Conservation (phyloP, 2,329 filamentous ascomycete genomes). For the Kalmusia sp. region DNA sequence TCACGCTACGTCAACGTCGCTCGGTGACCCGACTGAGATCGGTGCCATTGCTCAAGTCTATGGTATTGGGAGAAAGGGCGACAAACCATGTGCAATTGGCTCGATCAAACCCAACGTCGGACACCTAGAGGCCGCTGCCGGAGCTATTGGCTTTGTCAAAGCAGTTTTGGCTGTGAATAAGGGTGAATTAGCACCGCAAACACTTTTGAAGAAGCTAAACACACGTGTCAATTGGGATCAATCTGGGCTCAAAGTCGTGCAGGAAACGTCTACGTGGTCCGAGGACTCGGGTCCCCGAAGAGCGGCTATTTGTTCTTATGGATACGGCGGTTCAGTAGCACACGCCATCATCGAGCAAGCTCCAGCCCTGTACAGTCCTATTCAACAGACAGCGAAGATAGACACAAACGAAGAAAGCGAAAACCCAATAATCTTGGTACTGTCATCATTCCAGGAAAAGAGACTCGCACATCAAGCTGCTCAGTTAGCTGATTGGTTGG, state of each 20-base stretch:
- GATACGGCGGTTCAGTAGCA: conserved; percentile 52
- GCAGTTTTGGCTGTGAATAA: conserved; percentile 49
- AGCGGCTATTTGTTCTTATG: conserved; percentile 56
- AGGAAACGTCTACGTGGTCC: conserved; percentile 31
- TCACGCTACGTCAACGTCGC: conserved; percentile 65
- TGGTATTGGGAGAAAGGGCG: conserved; percentile 12
- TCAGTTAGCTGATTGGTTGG: conserved; percentile 31
- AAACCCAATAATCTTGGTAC: conserved; percentile 18
- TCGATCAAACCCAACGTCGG: conserved; percentile 49
- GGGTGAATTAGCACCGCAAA: conserved; percentile 34
- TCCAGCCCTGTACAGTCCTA: conserved; percentile 1
- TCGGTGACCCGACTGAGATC: conserved; percentile 50
- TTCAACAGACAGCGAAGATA: neutral
- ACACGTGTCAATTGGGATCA: conserved; percentile 34
- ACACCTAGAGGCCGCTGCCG: conserved; percentile 50
- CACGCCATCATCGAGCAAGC: conserved; percentile 50
- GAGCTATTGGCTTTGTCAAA: conserved; percentile 47
- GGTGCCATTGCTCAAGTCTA: conserved; percentile 29
- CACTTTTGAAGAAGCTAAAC: conserved; percentile 38
- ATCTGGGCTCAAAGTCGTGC: conserved; percentile 39
- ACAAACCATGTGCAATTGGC: conserved; percentile 8
- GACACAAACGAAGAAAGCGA: neutral
- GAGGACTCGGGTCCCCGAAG: conserved; percentile 22
- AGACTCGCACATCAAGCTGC: conserved; percentile 29
- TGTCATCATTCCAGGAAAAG: conserved; percentile 45